These are phyloP conservation scores for Sugiyamaella grinbergsii DNA, from an alignment of 1,139 yeast species.

Conservation along the genomic window DNA sequence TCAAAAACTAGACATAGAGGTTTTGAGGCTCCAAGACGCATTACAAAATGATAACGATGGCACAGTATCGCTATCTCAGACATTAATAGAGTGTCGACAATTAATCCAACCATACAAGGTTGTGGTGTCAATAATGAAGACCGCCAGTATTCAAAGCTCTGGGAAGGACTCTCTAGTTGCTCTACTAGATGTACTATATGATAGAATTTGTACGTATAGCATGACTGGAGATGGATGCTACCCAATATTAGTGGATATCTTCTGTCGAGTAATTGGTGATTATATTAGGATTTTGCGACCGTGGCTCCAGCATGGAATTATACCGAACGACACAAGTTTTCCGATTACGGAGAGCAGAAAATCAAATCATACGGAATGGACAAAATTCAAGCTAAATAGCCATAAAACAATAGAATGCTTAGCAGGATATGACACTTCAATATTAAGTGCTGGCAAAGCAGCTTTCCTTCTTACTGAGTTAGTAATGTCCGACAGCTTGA, in stretches of 20 bases:
- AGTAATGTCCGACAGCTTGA: background rate
- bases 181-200: slow-evolving; percentile 24
- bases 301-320: slow-evolving; percentile 17
- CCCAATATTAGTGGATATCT: slow-evolving; percentile 16
- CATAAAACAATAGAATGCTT: background rate
- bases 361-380: background rate
- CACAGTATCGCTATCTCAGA: slow-evolving; percentile 23
- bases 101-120: slow-evolving; percentile 23
- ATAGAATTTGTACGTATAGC: slow-evolving; percentile 16
- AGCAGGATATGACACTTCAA: background rate
- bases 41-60: slow-evolving; percentile 15
- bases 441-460: slow-evolving; percentile 17
- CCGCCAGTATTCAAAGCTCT: slow-evolving; percentile 9
- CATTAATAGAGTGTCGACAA: slow-evolving; percentile 13
- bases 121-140: slow-evolving; percentile 20
- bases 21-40: slow-evolving; percentile 22
- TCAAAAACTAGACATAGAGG: slow-evolving; percentile 18
- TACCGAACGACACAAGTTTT: slow-evolving; percentile 1
- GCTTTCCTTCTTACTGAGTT: slow-evolving; percentile 12
- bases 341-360: background rate
- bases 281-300: slow-evolving; percentile 19
- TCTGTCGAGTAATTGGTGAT: slow-evolving; percentile 23
- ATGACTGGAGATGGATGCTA: slow-evolving; percentile 15
- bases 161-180: slow-evolving; percentile 18
- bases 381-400: background rate